Evolutionary conservation across 306 rosid species (phyloP), one percentile per base, ranked within the genome.

Genomic region (Fragaria vesca): DNA sequence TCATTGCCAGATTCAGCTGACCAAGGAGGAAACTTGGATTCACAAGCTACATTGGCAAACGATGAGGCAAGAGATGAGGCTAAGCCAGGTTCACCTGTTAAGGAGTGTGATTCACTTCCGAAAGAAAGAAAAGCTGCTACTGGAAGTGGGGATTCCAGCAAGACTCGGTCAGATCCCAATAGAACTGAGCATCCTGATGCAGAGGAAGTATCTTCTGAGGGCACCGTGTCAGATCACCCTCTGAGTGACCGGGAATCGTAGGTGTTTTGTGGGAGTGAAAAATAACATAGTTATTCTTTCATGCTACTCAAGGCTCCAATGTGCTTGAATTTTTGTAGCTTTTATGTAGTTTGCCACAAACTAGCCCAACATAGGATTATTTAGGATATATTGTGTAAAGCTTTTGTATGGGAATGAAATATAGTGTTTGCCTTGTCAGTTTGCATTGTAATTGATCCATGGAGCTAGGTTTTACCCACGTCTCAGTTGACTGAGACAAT

Each of bases 251-350:
- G 73, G 85, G 97, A 95, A 85, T 77, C 92, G 32, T 87, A 81
- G 91, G 80, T 81, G 83, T 84, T 72, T 72, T 83, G 55, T 78
- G 84, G 55, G 70, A 78, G 79, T 42, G 45, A 57, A 87, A 34
- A 82, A 73, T 82, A 85, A 78, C 84, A 72, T 73, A 75, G 68
- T 36, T 85, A 87, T 92, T 89, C 92, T 87, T 88, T 88, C 69
- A 82, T 83, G 90, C 83, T 81, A 69, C 83, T 85, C 52, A 79
- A 82, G 85, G 87, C 85, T 84, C 86, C 91, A 77, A 83, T 86
- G 86, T 76, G 97, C 91, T 85, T 80, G 86, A 92, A 90, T 86
- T 94, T 92, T 94, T 94, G 96, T 92, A 94, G 98, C 93, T 78
- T 45, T 54, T 74, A 18, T 76, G 77, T 70, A 82, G 82, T 78